Evolutionary conservation across 805 yeast species (phyloP), one percentile per base, ranked within the genome.

Genomic region (Crinitomyces ghanaensis): DNA sequence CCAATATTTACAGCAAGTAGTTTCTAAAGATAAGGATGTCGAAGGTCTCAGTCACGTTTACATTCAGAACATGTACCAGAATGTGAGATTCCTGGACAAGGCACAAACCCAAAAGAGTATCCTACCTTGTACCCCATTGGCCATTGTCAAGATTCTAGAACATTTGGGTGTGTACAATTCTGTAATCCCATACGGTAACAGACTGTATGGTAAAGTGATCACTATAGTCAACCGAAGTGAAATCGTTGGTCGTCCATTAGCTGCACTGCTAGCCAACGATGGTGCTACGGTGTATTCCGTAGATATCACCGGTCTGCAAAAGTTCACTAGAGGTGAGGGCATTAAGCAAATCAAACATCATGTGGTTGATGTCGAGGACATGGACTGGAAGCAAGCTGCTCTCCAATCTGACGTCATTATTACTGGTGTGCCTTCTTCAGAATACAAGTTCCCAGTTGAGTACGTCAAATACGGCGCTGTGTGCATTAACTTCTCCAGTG

Each of bases 241-340:
- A 59, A 88, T 91, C 50, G 98, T 91, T 15, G 98, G 98, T 8
- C 73, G 98, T 46, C 98, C 98, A 1, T 63, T 91, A 39, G 97
- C 97, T 21, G 97, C 98, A 0, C 59, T 91, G 23, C 63, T 91
- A 42, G 97, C 98, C 13, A 91, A 91, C 51, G 98, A 91, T 52
- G 98, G 98, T 41, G 98, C 98, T 15, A 78, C 77, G 1, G 97
- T 91, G 2, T 91, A 80, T 55, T 86, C 97, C 1, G 88, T 76
- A 2, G 97, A 91, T 53, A 60, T 91, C 32, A 75, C 79, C 48
- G 81, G 84, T 46, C 74, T 85, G 42, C 97, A 91, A 57, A 74
- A 75, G 54, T 91, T 82, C 59, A 88, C 95, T 14, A 71, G 98
- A 49, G 98, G 98, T 22, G 93, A 83, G 48, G 93, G 93, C 25